A percentile compares a stretch with the other conserved stretches of the same genome.
phyloP scores from a whole-genome alignment of 257 asterid species.

The Solanum sparsipilum region DNA sequence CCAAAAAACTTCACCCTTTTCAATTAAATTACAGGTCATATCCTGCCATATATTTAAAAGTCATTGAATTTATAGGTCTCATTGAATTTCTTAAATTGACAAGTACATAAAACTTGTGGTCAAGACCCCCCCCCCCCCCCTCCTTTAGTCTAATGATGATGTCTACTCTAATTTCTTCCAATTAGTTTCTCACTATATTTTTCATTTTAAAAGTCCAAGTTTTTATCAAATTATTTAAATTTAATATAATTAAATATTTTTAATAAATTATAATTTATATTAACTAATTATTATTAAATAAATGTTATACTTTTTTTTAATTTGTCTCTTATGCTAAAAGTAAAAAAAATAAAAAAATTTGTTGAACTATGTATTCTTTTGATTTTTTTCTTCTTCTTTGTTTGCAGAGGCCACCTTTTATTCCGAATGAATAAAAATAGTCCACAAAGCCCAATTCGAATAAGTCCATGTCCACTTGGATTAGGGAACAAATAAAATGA shows the following conservation, averaged over 20 bases:
- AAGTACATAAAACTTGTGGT: neutral
- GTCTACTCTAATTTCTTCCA: neutral
- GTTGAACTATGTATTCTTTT: neutral
- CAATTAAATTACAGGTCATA: too few species aligned
- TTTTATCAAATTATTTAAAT: too few species aligned
- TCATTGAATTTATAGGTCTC: rapidly evolving
- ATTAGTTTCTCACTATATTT: neutral
- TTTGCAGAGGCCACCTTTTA: neutral
- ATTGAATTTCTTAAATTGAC: neutral
- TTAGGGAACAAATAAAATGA: neutral
- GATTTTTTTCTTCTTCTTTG: too few species aligned
- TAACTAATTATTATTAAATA: too few species aligned
- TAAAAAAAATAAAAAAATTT: too few species aligned
- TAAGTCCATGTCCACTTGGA: neutral
- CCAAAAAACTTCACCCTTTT: neutral
- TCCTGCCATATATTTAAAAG: neutral
- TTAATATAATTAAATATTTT: too few species aligned
- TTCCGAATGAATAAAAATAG: too few species aligned
- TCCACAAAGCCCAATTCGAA: neutral
- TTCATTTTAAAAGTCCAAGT: too few species aligned
- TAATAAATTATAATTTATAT: too few species aligned
- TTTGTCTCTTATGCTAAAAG: neutral
- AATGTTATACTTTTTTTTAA: too few species aligned
- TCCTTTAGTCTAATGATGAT: neutral
- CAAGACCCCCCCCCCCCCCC: neutral